A percentile compares a stretch with the other conserved stretches of the same genome.
Evolutionary conservation across 2,329 filamentous ascomycete species (phyloP).

Genomic region (Penicillium psychrosexuale): DNA sequence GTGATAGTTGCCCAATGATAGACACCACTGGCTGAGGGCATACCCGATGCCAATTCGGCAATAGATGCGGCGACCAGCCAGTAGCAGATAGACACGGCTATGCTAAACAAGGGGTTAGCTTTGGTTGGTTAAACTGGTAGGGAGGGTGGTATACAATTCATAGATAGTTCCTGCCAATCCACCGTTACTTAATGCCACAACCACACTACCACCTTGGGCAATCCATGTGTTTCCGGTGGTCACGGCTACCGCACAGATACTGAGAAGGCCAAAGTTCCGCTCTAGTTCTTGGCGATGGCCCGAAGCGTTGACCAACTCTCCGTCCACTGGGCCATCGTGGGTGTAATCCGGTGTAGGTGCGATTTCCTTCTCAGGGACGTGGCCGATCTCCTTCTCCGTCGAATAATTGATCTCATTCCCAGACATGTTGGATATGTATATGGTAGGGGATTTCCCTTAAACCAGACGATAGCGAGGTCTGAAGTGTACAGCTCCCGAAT

Average conservation of each 20-base stretch:
- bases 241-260: constrained; percentile 58
- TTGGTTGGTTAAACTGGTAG: background rate
- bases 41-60: constrained; percentile 59
- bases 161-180: constrained; percentile 61
- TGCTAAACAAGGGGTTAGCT: constrained; percentile 28
- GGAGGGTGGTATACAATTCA: constrained; percentile 49
- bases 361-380: constrained; percentile 27
- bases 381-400: background rate
- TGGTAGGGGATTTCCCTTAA: background rate
- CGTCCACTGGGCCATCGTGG: constrained; percentile 4
- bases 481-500: background rate
- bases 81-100: constrained; percentile 52
- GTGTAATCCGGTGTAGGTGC: constrained; percentile 25
- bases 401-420: background rate
- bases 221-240: constrained; percentile 66
- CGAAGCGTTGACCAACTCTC: constrained; percentile 58
- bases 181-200: constrained; percentile 58
- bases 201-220: constrained; percentile 59
- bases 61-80: constrained; percentile 58
- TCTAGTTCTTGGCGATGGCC: constrained; percentile 63
- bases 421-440: background rate
- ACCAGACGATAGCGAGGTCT: background rate
- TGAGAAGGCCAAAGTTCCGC: constrained; percentile 60
- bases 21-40: constrained; percentile 59
- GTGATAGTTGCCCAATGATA: constrained; percentile 63